Evolutionary conservation across 78 protist genomes (phyloP), one percentile per base, ranked within the genome.

Genomic region (Cyanophora paradoxa): DNA sequence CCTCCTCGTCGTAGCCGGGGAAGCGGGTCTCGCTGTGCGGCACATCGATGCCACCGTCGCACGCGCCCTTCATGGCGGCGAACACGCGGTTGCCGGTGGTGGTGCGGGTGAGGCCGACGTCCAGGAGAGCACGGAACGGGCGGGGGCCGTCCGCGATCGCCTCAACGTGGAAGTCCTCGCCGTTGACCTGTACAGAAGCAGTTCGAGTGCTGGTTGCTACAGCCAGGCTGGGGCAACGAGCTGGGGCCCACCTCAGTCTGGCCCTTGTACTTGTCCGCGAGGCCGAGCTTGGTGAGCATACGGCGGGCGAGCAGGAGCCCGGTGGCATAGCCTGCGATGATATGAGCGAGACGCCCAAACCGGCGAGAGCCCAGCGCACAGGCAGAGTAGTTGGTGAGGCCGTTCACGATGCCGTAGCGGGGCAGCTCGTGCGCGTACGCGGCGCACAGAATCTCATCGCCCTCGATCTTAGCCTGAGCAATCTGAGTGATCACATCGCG

Each of bases 261-360:
- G 19, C 82, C 82, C 75, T 77, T 56, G 59, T 77, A 77, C 22
- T 3, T 4, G 48, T 77, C 79, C 44, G 79, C 96, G 56, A 97
- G 86, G 72, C 63, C 68, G 67, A 90, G 44, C 87, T 94, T 91
- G 36, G 31, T 34, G 34, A 95, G 86, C 24, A 88, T 30, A n/a
- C 99, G 92, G 81, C 99, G 94, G 68, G 99, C 99, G 48, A 76
- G 56, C 28, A 97, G 90, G 26, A 97, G 94, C 26, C 99, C 99
- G 30, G 95, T 89, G 44, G 94, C 90, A 93, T 96, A 96, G 81
- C 85, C 79, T 17, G 74, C 74, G 16, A 41, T 36, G 34, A n/a
- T n/a, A n/a, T n/a, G n/a, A n/a, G n/a, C n/a, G n/a, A n/a, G n/a
- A n/a, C n/a, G n/a, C n/a, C n/a, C n/a, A n/a, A n/a, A n/a, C n/a